Evolutionary conservation across 768 basidiomycete species (phyloP).

Genomic region (Gloeostereum incarnatum): DNA sequence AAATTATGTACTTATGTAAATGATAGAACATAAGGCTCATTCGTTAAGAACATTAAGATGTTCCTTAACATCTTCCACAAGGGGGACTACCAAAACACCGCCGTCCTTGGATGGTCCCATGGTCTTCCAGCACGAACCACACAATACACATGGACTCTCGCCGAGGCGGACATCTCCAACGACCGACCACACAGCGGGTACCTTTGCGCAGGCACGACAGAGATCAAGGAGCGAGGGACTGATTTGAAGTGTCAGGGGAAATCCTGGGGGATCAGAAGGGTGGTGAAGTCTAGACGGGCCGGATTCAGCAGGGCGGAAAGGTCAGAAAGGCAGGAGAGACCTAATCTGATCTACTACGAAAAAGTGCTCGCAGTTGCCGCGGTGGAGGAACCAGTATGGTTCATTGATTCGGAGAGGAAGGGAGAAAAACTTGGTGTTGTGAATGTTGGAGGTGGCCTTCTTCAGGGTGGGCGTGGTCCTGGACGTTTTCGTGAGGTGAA

Average conservation of each 20-base stretch:
- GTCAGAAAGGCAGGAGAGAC: constrained; percentile 21
- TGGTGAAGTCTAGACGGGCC: constrained; percentile 59
- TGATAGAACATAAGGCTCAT: too few relatives aligned
- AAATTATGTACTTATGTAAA: too few relatives aligned
- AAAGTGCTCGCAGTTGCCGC: constrained; percentile 78
- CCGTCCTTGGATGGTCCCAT: constrained; percentile 48
- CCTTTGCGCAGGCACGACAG: constrained; percentile 62
- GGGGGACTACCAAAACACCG: constrained; percentile 39
- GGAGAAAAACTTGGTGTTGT: constrained; percentile 39
- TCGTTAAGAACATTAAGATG: too few relatives aligned
- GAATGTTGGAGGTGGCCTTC: constrained; percentile 32
- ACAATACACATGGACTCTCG: constrained; percentile 73
- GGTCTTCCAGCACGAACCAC: constrained; percentile 61
- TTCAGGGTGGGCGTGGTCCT: too few relatives aligned
- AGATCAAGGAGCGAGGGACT: constrained; percentile 51
- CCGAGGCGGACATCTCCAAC: constrained; percentile 66
- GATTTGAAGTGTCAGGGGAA: constrained; percentile 60
- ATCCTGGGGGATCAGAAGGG: constrained; percentile 48
- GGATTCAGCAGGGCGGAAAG: not conserved
- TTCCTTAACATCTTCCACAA: too few relatives aligned
- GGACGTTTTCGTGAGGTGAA: constrained; percentile 24
- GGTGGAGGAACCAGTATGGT: constrained; percentile 81
- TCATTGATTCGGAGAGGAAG: constrained; percentile 56
- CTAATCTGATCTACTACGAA: constrained; percentile 66
- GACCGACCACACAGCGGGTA: constrained; percentile 61